Conservation (phyloP, 106 monocot species). For the Apostasia shenzhenica region DNA sequence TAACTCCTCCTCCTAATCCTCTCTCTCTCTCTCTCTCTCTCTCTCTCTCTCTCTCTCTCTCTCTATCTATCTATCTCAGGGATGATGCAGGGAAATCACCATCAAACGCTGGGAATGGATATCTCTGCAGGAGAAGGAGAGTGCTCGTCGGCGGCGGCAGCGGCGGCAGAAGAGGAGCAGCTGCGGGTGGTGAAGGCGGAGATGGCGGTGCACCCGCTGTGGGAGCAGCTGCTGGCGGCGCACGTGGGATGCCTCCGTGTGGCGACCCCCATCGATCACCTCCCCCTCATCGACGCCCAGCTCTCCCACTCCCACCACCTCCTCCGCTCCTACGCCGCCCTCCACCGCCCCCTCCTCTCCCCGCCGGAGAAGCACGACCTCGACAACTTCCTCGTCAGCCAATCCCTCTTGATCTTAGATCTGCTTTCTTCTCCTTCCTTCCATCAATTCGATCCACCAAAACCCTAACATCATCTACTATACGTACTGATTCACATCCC, state of each 20-base stretch:
- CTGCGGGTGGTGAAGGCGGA: conserved; percentile 70
- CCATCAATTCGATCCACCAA: neutral
- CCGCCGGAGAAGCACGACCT: conserved; percentile 88
- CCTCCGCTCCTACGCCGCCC: conserved; percentile 66
- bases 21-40: conserved; percentile 8
- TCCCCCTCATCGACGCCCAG: conserved; percentile 85
- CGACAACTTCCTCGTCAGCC: conserved; percentile 78
- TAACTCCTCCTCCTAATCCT: conserved; percentile 11
- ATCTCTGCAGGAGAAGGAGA: conserved; percentile 17
- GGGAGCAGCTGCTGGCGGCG: conserved; percentile 75
- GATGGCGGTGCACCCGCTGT: conserved; percentile 83
- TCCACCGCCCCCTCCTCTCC: conserved; percentile 54
- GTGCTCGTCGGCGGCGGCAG: conserved; percentile 25
- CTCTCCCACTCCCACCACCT: conserved; percentile 58
- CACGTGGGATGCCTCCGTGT: conserved; percentile 88
- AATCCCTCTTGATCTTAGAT: neutral
- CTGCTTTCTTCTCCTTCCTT: neutral
- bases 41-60: conserved; percentile 19
- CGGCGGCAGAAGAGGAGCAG: conserved; percentile 37
- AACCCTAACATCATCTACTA: neutral
- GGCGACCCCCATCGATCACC: conserved; percentile 90
- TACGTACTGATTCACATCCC: neutral
- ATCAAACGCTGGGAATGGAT: conserved; percentile 22
- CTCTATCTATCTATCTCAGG: conserved; percentile 9
- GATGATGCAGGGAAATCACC: conserved; percentile 32